These are phyloP conservation scores for Aspergillus pseudoterreus DNA, from an alignment of 2,329 filamentous ascomycete species.

Conservation along the genomic window DNA sequence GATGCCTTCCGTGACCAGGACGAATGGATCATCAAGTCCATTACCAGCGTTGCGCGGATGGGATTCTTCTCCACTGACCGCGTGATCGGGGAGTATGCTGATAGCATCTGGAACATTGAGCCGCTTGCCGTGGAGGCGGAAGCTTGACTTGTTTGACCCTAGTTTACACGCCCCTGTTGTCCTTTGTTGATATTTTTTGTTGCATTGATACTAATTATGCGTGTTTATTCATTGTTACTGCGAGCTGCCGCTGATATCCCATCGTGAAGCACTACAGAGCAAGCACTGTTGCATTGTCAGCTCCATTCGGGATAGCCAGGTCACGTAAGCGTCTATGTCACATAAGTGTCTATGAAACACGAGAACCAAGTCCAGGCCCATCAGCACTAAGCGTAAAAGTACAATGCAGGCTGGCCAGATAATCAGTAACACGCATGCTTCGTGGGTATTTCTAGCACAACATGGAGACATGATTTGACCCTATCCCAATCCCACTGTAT, in stretches of 20 bases:
- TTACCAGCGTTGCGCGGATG: slow-evolving; percentile 86
- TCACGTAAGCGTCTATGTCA: too few species aligned
- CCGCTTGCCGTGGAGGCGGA: slow-evolving; percentile 56
- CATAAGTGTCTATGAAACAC: too few species aligned
- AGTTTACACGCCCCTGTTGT: background rate
- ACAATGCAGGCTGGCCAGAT: too few species aligned
- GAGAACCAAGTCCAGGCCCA: too few species aligned
- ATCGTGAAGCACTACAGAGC: background rate
- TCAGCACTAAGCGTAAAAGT: too few species aligned
- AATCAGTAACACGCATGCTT: too few species aligned
- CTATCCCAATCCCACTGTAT: too few species aligned
- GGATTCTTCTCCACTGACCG: slow-evolving; percentile 95
- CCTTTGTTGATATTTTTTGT: background rate
- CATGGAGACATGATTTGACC: background rate
- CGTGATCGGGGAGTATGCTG: slow-evolving; percentile 96
- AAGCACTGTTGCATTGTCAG: too few species aligned
- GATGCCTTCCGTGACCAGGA: slow-evolving; percentile 89
- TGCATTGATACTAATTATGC: background rate
- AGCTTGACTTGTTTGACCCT: slow-evolving; percentile 14
- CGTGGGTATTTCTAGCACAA: background rate
- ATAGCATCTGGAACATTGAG: slow-evolving; percentile 96
- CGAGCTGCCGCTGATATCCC: too few species aligned
- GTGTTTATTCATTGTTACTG: background rate
- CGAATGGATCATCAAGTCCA: slow-evolving; percentile 86
- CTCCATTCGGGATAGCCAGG: too few species aligned